Conservation (phyloP, 805 yeast genomes). For the Starmerella ratchasimensis region DNA sequence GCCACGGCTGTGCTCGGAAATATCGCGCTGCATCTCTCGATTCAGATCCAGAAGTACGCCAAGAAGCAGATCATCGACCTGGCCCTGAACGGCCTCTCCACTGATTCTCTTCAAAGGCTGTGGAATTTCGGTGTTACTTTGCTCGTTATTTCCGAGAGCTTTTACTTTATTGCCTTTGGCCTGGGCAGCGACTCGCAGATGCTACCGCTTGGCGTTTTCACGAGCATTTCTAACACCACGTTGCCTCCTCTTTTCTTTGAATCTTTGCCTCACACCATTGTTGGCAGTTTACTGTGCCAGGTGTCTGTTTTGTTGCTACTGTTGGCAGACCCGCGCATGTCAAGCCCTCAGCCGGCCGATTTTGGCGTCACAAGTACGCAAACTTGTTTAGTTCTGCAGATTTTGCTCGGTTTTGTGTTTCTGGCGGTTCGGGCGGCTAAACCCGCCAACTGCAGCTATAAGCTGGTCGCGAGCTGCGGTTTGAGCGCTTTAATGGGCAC, state of each 20-base stretch:
- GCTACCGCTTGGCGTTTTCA: conserved; percentile 38
- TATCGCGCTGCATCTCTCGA: conserved; percentile 29
- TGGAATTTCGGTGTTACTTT: conserved; percentile 35
- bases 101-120: conserved; percentile 15
- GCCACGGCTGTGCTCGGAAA: conserved; percentile 25
- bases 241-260: conserved; percentile 37
- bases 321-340: conserved; percentile 7
- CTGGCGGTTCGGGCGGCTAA: background rate
- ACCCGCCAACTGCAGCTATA: conserved; percentile 8
- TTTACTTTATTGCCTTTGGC: conserved; percentile 38
- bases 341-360: background rate
- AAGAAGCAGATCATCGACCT: conserved; percentile 24
- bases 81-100: conserved; percentile 17
- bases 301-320: conserved; percentile 33
- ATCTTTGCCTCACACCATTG: conserved; percentile 27
- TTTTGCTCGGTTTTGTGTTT: conserved; percentile 1
- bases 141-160: conserved; percentile 35
- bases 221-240: conserved; percentile 35
- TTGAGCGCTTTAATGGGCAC: conserved; percentile 34
- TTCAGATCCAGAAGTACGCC: conserved; percentile 32
- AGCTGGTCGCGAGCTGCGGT: conserved; percentile 7
- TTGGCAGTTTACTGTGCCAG: conserved; percentile 32
- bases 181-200: conserved; percentile 36
- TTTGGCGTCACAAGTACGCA: background rate
- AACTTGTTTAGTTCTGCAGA: background rate